Base-by-base conservation (phyloP, 176 grass and related monocot species). In the Juncus effusus region DNA sequence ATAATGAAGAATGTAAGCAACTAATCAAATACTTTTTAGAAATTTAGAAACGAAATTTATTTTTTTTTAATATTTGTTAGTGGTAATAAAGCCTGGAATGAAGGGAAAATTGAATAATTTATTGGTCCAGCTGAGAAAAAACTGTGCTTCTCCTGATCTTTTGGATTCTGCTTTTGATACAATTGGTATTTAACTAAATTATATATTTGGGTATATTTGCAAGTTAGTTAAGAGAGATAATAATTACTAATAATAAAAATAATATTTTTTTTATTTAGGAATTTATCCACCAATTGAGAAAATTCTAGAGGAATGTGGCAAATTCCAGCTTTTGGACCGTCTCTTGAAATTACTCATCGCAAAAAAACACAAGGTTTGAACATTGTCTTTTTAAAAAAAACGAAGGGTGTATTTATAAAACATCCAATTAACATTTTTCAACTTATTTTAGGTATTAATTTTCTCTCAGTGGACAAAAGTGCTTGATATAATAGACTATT, bases 381-480 rank as follows among this genome's bases (percentile, higher is more conserved):
- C 4, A 50, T 51, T 70, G 84, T 15, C 42, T 28, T 28, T 28
- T 28, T 1, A 28, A 28, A 28, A 28, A 28, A 28, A 28, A 28
- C 19, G 0, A 37, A 60, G 54, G 14, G 67, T 44, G n/a, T 16
- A 39, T 67, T 40, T 40, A 51, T 52, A 41, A 19, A 73, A 70
- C 44, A n/a, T 70, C 16, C 52, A 51, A 39, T 67, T 79, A 19
- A 59, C 59, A 41, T 76, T 41, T 41, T 60, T 28, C 19, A 28
- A 60, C 12, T 35, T 56, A 41, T 63, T 80, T 41, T 67, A 92
- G 94, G 94, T 97, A 66, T 62, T 97, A 52, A 84, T 97, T 75
- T 97, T 97, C 76, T 92, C 94, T 13, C 94, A 97, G 15, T 97
- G 82, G 82, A 92, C 93, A 60, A 92, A 92, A 82, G 56, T 92